phyloP scores from a whole-genome alignment of 1,284 basidiomycete genomes.

The Acaromyces ingoldii region DNA sequence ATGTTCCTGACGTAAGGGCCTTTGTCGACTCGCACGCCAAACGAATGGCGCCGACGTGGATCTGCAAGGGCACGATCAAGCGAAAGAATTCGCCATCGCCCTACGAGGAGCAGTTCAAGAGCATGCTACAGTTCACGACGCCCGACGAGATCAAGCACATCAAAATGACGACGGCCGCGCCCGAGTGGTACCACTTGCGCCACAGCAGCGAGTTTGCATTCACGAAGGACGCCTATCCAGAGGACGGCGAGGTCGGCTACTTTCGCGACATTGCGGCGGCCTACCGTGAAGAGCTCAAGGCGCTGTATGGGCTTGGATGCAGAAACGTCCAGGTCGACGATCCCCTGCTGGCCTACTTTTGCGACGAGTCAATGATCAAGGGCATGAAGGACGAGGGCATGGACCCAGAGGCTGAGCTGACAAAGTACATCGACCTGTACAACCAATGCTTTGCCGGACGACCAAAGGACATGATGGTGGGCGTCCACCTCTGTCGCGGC shows the following conservation, averaged over 20 bases:
- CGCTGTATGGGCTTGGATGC: not conserved
- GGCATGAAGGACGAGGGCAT: conserved; percentile 3
- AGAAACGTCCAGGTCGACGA: conserved; percentile 8
- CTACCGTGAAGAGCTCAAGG: conserved; percentile 4
- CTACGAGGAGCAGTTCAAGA: not conserved
- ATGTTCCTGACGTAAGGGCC: conserved; percentile 3
- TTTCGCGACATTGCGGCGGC: conserved; percentile 2
- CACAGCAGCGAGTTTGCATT: conserved; percentile 2
- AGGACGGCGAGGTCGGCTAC: conserved; percentile 2
- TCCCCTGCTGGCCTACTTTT: conserved; percentile 5
- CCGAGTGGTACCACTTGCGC: conserved; percentile 5
- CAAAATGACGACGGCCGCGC: conserved; percentile 5
- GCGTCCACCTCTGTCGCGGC: not conserved
- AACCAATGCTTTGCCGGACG: conserved; percentile 1
- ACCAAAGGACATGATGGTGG: conserved; percentile 1
- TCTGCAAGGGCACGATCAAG: conserved; percentile 4
- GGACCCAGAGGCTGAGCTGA: not conserved
- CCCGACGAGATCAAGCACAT: conserved; percentile 6
- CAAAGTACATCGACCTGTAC: not conserved
- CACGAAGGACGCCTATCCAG: conserved; percentile 1
- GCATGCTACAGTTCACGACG: not conserved
- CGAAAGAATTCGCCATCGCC: conserved; percentile 1
- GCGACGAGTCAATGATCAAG: not conserved
- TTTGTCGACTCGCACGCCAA: not conserved
- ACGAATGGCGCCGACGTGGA: not conserved